Evolutionary conservation across 2,329 filamentous ascomycete genomes (phyloP), one percentile per base, ranked within the genome.

Genomic region (Aspergillus japonicus): DNA sequence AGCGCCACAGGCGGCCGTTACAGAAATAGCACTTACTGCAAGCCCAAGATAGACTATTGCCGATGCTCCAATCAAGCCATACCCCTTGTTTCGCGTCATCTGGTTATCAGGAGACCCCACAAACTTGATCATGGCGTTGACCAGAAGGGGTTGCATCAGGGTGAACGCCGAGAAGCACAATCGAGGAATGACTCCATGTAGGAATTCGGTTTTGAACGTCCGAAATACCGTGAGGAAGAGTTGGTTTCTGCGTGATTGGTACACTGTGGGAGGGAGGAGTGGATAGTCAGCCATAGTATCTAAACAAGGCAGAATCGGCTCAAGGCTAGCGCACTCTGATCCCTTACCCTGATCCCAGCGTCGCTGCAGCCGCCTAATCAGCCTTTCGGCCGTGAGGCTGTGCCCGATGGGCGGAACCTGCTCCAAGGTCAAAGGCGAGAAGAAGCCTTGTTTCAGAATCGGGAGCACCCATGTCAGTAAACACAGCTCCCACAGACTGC

Each of bases 111-210:
- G 10, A 2, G 33, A 29, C 0, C 10, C 49, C 2, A 29, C 29
- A 5, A 29, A 51, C 11, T 16, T 33, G 14, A 29, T 51, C 10
- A 35, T 31, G 14, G 24, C 11, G 29, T 19, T 35, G 16, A 51
- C 49, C 49, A 51, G n/a, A 10, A 31, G n/a, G 14, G 29, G 49
- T n/a, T 51, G 49, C 29, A 51, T 51, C 10, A 51, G 29, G 3
- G 29, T 51, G 26, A 51, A 51, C 2, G 16, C 23, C 5, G 49
- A 51, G 14, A 31, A 5, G 3, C 49, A 51, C 14, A 51, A 19
- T 19, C 29, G 29, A 35, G 49, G 29, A 19, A 51, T 31, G 6
- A 51, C 49, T 51, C 23, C 29, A 11, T 31, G 16, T 8, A 51
- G 3, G 29, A 51, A 51, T n/a, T 26, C 49, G 2, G n/a, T 51